Evolutionary conservation across 2,329 filamentous ascomycete genomes (phyloP).

Genomic region (Mollisia scopiformis): DNA sequence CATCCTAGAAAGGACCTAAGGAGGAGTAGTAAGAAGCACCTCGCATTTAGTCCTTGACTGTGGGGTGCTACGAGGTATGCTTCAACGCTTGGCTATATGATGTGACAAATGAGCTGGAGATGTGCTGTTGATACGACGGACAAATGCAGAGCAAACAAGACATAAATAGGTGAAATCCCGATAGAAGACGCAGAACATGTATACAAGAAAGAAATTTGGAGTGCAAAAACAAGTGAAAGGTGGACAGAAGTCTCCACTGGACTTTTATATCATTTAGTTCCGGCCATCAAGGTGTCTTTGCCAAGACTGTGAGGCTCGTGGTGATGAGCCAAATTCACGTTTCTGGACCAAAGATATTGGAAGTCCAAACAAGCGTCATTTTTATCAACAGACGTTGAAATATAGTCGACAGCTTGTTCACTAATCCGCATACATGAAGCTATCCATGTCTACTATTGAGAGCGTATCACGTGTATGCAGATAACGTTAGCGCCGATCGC

Average conservation of each 20-base stretch:
- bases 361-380: background rate
- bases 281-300: conserved; percentile 1
- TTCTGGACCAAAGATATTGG: background rate
- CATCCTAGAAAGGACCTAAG: background rate
- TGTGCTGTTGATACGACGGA: background rate
- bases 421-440: background rate
- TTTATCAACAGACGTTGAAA: background rate
- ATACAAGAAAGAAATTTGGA: too few species aligned
- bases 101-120: too few species aligned
- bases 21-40: background rate
- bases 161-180: background rate
- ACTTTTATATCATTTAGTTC: background rate
- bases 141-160: background rate
- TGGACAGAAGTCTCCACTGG: background rate
- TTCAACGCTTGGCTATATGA: background rate
- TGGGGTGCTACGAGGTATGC: background rate
- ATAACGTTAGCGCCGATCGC: conserved; percentile 21
- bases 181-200: too few species aligned
- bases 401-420: background rate
- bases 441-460: background rate
- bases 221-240: background rate
- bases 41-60: too few species aligned
- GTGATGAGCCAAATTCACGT: background rate
- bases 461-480: background rate
- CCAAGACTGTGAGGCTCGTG: background rate